phyloP scores from a whole-genome alignment of 2,329 filamentous ascomycete species.

The Ophiocordyceps camponoti-saundersi region DNA sequence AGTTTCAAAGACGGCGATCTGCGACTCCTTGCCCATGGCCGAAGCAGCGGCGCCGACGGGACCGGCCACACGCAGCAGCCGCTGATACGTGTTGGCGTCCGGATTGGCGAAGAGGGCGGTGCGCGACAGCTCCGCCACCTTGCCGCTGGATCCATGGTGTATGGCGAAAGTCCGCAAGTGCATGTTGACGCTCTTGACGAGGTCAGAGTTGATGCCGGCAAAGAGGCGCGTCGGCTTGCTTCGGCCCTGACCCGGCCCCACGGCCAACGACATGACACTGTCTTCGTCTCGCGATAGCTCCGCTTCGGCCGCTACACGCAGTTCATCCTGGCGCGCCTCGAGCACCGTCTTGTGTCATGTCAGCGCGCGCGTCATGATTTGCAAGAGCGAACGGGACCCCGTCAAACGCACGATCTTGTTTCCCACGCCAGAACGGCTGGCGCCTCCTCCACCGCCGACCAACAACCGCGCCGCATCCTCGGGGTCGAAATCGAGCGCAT shows the following conservation, averaged over 20 bases:
- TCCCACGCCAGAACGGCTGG: constrained; percentile 61
- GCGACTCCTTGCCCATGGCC: constrained; percentile 55
- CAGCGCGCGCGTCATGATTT: neutral
- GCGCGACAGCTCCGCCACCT: constrained; percentile 34
- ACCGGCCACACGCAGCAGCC: constrained; percentile 38
- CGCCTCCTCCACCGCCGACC: constrained; percentile 76
- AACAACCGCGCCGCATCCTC: constrained; percentile 59
- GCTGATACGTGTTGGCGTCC: constrained; percentile 39
- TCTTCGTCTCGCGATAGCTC: constrained; percentile 74
- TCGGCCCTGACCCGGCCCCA: constrained; percentile 24
- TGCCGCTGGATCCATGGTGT: constrained; percentile 18
- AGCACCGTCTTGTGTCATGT: constrained; percentile 42
- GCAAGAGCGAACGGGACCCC: neutral
- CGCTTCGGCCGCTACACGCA: constrained; percentile 52
- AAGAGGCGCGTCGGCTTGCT: constrained; percentile 37
- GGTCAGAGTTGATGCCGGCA: constrained; percentile 74
- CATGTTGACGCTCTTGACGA: constrained; percentile 61
- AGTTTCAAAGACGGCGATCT: constrained; percentile 64
- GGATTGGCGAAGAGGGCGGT: constrained; percentile 32
- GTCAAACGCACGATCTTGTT: constrained; percentile 60
- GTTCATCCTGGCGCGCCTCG: constrained; percentile 49
- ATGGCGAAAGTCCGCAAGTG: constrained; percentile 68
- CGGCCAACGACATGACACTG: constrained; percentile 68
- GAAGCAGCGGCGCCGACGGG: constrained; percentile 67
- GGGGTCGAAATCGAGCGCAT: constrained; percentile 76